Conservation (phyloP, 768 basidiomycete genomes). For the Pisolithus tinctorius region DNA sequence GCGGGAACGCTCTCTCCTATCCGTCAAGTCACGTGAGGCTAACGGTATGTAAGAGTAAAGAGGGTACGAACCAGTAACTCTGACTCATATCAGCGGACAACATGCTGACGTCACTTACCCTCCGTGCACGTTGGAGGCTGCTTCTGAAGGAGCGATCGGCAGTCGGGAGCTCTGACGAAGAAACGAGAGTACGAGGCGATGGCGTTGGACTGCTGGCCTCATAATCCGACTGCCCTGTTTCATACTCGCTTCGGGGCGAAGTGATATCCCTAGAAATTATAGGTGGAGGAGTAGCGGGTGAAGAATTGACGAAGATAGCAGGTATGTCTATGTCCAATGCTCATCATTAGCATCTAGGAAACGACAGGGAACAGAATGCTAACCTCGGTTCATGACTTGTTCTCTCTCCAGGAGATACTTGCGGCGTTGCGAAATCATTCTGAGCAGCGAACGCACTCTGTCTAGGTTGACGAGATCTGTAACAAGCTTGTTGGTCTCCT, state of each 20-base stretch:
- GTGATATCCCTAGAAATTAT: constrained; percentile 51
- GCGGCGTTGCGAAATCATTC: constrained; percentile 65
- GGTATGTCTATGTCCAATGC: constrained; percentile 48
- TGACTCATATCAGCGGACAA: constrained; percentile 45
- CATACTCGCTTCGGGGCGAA: constrained; percentile 21
- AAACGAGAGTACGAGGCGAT: constrained; percentile 6
- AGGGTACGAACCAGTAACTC: constrained; percentile 39
- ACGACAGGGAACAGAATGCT: constrained; percentile 3
- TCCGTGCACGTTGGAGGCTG: constrained; percentile 47
- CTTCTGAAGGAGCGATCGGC: constrained; percentile 36
- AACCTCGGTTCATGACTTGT: constrained; percentile 38
- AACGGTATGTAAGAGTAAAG: constrained; percentile 2
- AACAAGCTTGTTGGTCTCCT: constrained; percentile 73
- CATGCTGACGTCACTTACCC: constrained; percentile 55
- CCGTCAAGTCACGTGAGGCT: background rate
- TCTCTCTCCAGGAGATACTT: constrained; percentile 54
- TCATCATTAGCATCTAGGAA: background rate
- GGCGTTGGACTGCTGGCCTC: constrained; percentile 4
- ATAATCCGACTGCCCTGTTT: constrained; percentile 1
- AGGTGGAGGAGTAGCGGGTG: constrained; percentile 46
- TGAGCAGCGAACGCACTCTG: constrained; percentile 73
- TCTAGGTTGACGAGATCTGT: constrained; percentile 82
- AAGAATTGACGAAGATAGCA: constrained; percentile 59
- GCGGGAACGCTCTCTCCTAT: constrained; percentile 9
- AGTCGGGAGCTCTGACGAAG: constrained; percentile 15